Evolutionary conservation across 176 grass and related monocot species (phyloP).

Genomic region (Musa troglodytarum): DNA sequence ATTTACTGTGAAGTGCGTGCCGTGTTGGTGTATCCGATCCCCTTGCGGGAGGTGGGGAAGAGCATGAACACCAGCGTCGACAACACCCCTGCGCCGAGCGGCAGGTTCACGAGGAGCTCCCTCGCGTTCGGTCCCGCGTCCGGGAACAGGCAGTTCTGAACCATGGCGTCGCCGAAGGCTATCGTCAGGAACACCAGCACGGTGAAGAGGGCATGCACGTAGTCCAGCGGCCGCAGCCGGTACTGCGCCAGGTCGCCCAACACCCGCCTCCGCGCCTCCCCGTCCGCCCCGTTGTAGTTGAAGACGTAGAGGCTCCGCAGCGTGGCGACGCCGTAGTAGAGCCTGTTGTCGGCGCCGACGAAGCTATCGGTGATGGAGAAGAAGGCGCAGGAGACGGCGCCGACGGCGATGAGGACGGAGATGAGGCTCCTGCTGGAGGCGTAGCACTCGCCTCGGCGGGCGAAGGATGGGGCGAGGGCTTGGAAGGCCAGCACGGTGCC

Average conservation of each 20-base stretch:
- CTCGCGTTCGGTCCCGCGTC: conserved; percentile 20
- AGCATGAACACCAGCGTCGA: conserved; percentile 48
- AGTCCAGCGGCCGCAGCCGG: conserved; percentile 30
- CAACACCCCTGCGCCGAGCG: conserved; percentile 31
- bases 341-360: conserved; percentile 37
- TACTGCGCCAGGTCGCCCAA: conserved; percentile 25
- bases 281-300: conserved; percentile 23
- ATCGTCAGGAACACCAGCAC: conserved; percentile 50
- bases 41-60: conserved; percentile 45
- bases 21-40: conserved; percentile 38
- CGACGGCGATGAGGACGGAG: conserved; percentile 24
- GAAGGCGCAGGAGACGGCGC: conserved; percentile 34
- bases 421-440: conserved; percentile 32
- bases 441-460: conserved; percentile 42
- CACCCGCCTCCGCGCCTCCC: neutral
- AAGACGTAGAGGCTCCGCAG: conserved; percentile 31
- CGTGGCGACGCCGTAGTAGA: conserved; percentile 63
- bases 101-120: conserved; percentile 55
- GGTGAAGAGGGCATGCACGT: conserved; percentile 44
- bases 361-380: conserved; percentile 64
- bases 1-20: neutral
- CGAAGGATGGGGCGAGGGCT: conserved; percentile 58
- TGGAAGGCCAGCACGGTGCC: conserved; percentile 56
- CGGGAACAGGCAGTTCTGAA: conserved; percentile 55
- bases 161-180: conserved; percentile 24